phyloP scores from a whole-genome alignment of 129 eudicot species.

The Artemisia tridentata region DNA sequence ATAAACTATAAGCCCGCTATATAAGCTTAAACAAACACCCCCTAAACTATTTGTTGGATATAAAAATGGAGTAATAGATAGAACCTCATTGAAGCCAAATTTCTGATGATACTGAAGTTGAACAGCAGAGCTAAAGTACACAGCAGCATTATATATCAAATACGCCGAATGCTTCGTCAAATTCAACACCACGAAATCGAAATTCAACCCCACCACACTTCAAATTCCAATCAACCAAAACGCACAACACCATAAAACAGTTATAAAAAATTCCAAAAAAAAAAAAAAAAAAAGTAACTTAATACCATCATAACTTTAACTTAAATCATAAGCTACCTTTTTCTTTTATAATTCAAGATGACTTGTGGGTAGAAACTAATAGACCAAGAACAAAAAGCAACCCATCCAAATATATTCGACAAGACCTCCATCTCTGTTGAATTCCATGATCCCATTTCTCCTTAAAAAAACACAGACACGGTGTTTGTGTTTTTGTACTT shows the following conservation, averaged over 20 bases:
- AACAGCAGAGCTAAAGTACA: constrained; percentile 75
- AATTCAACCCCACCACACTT: constrained; percentile 96
- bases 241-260: too few relatives aligned
- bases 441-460: constrained; percentile 73
- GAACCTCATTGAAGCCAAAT: constrained; percentile 69
- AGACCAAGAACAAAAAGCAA: constrained; percentile 84
- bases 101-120: constrained; percentile 79
- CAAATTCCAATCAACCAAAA: constrained; percentile 13
- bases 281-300: too few relatives aligned
- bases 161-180: constrained; percentile 93
- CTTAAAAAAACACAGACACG: background rate
- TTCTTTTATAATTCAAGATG: constrained; percentile 73
- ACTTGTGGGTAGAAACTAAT: constrained; percentile 93
- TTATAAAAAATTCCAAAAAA: too few relatives aligned
- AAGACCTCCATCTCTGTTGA: constrained; percentile 59
- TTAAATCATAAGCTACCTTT: constrained; percentile 47
- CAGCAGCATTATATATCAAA: constrained; percentile 75
- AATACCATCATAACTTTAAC: too few relatives aligned
- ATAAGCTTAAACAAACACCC: too few relatives aligned
- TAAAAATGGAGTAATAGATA: background rate
- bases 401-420: constrained; percentile 73
- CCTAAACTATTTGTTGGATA: background rate
- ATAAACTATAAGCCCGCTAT: too few relatives aligned
- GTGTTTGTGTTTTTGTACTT: too few relatives aligned
- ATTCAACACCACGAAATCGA: constrained; percentile 87